Base-by-base conservation (phyloP, 2,329 filamentous ascomycete species). In the Parasarocladium wereldwijsianum region DNA sequence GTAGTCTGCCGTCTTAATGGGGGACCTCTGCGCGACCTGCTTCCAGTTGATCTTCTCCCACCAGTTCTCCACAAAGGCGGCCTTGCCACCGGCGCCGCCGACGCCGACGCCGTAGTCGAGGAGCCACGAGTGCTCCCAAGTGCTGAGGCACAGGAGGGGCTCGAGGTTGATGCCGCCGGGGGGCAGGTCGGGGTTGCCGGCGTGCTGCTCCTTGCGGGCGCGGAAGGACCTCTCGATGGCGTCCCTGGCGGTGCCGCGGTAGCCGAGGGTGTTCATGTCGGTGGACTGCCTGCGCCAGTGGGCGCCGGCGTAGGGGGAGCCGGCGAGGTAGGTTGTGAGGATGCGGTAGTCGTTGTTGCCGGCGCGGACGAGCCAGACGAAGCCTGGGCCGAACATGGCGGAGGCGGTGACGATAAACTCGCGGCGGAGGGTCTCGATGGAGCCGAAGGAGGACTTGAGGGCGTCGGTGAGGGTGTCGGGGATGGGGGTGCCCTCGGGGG, bases 381-480 rank as follows among this genome's bases (percentile, higher is more conserved):
- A 96, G 40, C 90, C 90, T 1, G 87, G 86, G 32, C 87, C 90
- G 60, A 98, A 96, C 85, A 96, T 94, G 58, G 75, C 70, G 41
- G 72, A 66, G 34, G 87, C 87, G 23, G 79, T 92, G 39, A 76
- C 62, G 46, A 90, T 55, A 55, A 98, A 75, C 50, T 90, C 81
- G 43, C 66, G 65, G 49, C 75, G 75, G 35, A 98, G 72, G 17
- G 80, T 86, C 40, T 92, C 79, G 43, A 92, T 62, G 43, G 77
- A 84, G 48, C 79, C 78, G 61, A 93, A 96, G 44, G 73, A 73
- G 40, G 61, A 57, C 44, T 70, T 62, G 42, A 96, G 71, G 33
- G 68, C 63, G 34, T 47, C 40, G 43, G 62, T 53, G 36, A 92
- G 68, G 24, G 47, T 40, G 2, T 56, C 47, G 35, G 70, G 71